Conservation (phyloP, 805 yeast genomes). For the Lachancea sp. region DNA sequence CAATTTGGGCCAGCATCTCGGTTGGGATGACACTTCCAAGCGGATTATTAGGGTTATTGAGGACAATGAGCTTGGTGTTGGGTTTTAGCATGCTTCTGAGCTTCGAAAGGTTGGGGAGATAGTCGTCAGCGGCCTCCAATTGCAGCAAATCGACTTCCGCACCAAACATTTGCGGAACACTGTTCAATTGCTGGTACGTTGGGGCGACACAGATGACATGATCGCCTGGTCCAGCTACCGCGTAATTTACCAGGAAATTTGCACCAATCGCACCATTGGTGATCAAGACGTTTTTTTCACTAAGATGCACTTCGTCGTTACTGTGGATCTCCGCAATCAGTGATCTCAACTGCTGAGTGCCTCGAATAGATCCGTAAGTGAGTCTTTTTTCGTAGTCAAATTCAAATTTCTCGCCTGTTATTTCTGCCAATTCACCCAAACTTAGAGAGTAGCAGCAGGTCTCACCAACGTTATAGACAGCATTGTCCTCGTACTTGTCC, state of each 20-base stretch:
- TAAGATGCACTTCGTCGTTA: conserved; percentile 15
- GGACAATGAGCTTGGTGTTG: conserved; percentile 40
- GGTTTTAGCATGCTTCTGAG: conserved; percentile 30
- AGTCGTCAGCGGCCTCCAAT: conserved; percentile 32
- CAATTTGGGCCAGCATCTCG: conserved; percentile 32
- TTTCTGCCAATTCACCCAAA: conserved; percentile 33
- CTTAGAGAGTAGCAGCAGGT: conserved; percentile 45
- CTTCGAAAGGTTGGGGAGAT: conserved; percentile 33
- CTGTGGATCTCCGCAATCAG: conserved; percentile 36
- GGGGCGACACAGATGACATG: conserved; percentile 46
- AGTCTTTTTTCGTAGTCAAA: conserved; percentile 26
- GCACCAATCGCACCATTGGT: conserved; percentile 55
- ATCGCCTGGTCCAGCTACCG: conserved; percentile 40
- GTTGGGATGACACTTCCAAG: conserved; percentile 33
- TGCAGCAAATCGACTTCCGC: conserved; percentile 35
- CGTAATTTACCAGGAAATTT: conserved; percentile 41
- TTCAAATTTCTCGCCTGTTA: conserved; percentile 27
- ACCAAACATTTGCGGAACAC: conserved; percentile 44
- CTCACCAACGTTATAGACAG: conserved; percentile 43
- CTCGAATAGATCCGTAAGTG: conserved; percentile 43
- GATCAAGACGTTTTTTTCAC: conserved; percentile 37
- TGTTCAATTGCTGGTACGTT: conserved; percentile 43
- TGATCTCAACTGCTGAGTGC: conserved; percentile 36
- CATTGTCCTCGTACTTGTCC: conserved; percentile 42
- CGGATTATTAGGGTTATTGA: conserved; percentile 49